Evolutionary conservation across 2,329 filamentous ascomycete genomes (phyloP), one percentile per base, ranked within the genome.

Genomic region (Corniculantispora saksenae): DNA sequence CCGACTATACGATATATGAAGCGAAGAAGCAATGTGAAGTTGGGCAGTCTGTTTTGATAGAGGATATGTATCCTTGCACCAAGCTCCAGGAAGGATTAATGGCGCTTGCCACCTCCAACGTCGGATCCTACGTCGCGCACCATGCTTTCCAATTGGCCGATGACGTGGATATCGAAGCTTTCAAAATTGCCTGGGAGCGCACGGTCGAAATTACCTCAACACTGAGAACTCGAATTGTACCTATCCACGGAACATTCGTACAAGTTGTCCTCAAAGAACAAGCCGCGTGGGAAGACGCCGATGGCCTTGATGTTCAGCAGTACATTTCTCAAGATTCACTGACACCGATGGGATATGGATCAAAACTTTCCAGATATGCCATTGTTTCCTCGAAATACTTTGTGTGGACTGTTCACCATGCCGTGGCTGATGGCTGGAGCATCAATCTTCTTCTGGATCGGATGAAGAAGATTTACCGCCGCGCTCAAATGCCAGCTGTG

Each of bases 51-150:
- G 54, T 57, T 12, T 13, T 57, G 12, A 67, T 67, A 45, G 59
- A 65, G 19, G 63, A 67, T 38, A 47, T 60, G n/a, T 67, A 63
- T 35, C 66, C 66, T 17, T 66, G 59, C 25, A 63, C 66, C 4
- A 53, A 56, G 35, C 55, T 67, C 1, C 63, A 67, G 40, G 63
- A 76, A 66, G 76, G 75, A 2, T 70, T 80, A 2, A 70, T 80
- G 40, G 72, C 75, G 0, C 69, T 78, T 2, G 71, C 76, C 2
- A 70, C 68, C 53, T 71, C 72, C 23, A 69, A 73, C 17, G 38
- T 66, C 2, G 76, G 74, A 1, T 73, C 72, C 1, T 80, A 80
- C 48, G 70, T 79, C 15, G 72, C 74, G 2, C 70, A 71, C 50
- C 69, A 71, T 61, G 70, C 68, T 12, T 64, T 72, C 43, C 61